Evolutionary conservation across 768 basidiomycete genomes (phyloP).

Genomic region (Chalciporus piperatus): DNA sequence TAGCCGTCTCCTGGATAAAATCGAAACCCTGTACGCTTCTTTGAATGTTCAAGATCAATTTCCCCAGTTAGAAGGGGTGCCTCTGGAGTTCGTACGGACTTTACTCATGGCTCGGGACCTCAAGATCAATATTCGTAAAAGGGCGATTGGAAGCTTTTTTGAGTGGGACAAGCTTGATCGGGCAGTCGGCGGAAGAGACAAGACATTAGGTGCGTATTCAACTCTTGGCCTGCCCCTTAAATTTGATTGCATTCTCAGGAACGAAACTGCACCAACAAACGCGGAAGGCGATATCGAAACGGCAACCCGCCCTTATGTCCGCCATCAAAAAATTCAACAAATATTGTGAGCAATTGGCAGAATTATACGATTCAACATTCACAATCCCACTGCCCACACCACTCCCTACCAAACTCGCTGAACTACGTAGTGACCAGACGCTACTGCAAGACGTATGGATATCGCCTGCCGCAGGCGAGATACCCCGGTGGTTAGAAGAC

Average conservation of each 20-base stretch:
- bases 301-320: too few relatives aligned
- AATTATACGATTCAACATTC: too few relatives aligned
- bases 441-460: conserved; percentile 35
- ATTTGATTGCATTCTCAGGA: too few relatives aligned
- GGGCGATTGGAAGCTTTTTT: conserved; percentile 23
- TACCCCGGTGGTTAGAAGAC: conserved; percentile 34
- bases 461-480: not conserved
- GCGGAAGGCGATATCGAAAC: too few relatives aligned
- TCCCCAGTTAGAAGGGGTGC: conserved; percentile 1
- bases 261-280: too few relatives aligned
- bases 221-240: too few relatives aligned
- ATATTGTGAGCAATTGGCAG: too few relatives aligned
- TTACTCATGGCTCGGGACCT: conserved; percentile 13
- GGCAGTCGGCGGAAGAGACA: conserved; percentile 17
- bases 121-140: conserved; percentile 25
- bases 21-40: conserved; percentile 4
- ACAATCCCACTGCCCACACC: conserved; percentile 32
- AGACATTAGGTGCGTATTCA: conserved; percentile 24
- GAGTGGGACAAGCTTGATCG: conserved; percentile 28
- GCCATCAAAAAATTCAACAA: too few relatives aligned
- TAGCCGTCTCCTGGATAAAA: not conserved
- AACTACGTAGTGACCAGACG: conserved; percentile 6
- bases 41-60: conserved; percentile 7
- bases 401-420: conserved; percentile 30
- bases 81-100: conserved; percentile 2